These are phyloP conservation scores for Nakaseomyces uthaithaninus DNA, from an alignment of 1,139 yeast genomes.

Conservation along the genomic window DNA sequence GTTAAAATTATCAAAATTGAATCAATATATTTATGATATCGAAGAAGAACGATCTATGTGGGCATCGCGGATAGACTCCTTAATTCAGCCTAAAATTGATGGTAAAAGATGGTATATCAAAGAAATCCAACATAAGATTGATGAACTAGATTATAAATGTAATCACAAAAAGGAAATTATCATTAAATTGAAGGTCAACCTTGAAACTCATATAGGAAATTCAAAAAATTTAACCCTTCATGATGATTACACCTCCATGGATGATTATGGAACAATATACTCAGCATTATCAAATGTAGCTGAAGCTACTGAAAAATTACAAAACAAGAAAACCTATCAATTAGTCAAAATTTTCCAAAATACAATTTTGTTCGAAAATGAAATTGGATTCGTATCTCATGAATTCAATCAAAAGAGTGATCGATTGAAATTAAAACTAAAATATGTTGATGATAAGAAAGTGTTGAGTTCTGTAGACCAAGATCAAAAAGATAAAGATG, in stretches of 20 bases:
- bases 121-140: neutral
- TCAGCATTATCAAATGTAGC: conserved; percentile 21
- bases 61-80: conserved; percentile 6
- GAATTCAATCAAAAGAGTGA: neutral
- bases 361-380: conserved; percentile 13
- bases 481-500: conserved; percentile 4
- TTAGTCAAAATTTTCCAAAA: conserved; percentile 16
- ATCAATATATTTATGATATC: conserved; percentile 24
- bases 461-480: neutral
- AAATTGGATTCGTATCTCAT: conserved; percentile 10
- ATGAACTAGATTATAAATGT: conserved; percentile 2
- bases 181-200: neutral
- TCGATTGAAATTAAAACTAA: neutral
- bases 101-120: neutral
- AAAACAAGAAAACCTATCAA: conserved; percentile 18
- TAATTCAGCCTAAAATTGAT: neutral
- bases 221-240: neutral
- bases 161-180: neutral
- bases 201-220: neutral
- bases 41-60: conserved; percentile 16
- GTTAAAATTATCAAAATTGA: conserved; percentile 24
- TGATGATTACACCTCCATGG: conserved; percentile 10
- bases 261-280: conserved; percentile 25
- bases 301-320: conserved; percentile 15
- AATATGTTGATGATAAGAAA: neutral